These are phyloP conservation scores for Elaeagnus macrophylla DNA, from an alignment of 306 rosid genomes.

Conservation along the genomic window DNA sequence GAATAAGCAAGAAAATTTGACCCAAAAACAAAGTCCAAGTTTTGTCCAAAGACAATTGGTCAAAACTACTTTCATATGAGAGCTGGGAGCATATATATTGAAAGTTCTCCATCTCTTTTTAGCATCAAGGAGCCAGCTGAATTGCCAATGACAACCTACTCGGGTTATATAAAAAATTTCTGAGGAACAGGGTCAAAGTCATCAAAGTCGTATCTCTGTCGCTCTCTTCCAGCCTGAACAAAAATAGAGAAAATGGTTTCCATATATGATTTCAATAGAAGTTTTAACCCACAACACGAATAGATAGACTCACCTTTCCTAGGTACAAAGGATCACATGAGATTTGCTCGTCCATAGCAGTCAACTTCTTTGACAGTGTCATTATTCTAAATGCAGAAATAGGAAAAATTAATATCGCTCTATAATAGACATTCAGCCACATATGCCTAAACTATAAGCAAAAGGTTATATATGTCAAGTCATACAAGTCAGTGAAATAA, in stretches of 20 bases:
- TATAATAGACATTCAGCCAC: no score
- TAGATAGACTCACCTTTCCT: constrained; percentile 40
- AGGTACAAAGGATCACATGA: constrained; percentile 62
- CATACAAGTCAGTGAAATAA: background rate
- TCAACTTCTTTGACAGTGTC: constrained; percentile 64
- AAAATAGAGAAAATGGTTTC: background rate
- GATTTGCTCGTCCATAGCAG: constrained; percentile 53
- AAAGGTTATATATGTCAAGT: no score
- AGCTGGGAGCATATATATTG: no score
- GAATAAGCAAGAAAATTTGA: no score
- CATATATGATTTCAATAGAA: constrained; percentile 3
- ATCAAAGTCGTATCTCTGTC: constrained; percentile 63
- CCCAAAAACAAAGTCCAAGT: no score
- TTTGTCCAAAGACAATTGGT: no score
- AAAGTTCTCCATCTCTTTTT: no score
- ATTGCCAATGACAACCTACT: background rate
- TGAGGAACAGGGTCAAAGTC: constrained; percentile 67
- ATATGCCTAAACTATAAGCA: no score
- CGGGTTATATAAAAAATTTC: constrained; percentile 43
- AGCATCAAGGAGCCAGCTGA: no score
- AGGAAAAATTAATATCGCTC: background rate
- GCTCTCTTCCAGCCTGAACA: constrained; percentile 65
- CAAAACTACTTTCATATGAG: no score
- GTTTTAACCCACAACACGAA: constrained; percentile 7
- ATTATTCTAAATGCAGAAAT: constrained; percentile 41